These are phyloP conservation scores for Huntiella savannae DNA, from an alignment of 2,329 filamentous ascomycete genomes.

Conservation along the genomic window DNA sequence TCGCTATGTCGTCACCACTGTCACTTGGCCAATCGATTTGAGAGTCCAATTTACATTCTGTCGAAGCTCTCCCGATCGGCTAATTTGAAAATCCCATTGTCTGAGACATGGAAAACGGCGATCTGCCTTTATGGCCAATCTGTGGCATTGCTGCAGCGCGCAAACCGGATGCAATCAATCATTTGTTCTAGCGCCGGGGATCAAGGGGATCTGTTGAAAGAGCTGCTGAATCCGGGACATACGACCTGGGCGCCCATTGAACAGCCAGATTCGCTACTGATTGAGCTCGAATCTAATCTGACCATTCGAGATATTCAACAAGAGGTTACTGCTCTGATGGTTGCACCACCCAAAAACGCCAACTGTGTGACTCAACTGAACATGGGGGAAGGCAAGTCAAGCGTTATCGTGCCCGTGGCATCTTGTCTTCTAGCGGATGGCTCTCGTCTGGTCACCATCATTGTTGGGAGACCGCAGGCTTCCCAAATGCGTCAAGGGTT, in stretches of 20 bases:
- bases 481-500: conserved; percentile 42
- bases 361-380: conserved; percentile 47
- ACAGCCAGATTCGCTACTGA: conserved; percentile 39
- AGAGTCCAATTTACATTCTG: conserved; percentile 19
- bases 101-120: conserved; percentile 18
- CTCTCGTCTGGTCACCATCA: conserved; percentile 30
- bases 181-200: conserved; percentile 11
- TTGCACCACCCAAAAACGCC: conserved; percentile 17
- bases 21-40: background rate
- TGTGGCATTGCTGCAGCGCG: conserved; percentile 23
- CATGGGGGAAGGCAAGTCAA: conserved; percentile 55
- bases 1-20: too few species aligned
- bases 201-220: conserved; percentile 12
- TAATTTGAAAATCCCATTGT: conserved; percentile 10
- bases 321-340: conserved; percentile 39
- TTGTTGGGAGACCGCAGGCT: conserved; percentile 42
- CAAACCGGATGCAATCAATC: conserved; percentile 23
- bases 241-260: conserved; percentile 31
- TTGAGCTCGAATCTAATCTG: conserved; percentile 45
- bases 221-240: conserved; percentile 32
- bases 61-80: conserved; percentile 16
- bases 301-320: conserved; percentile 41
- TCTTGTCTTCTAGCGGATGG: conserved; percentile 33
- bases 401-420: conserved; percentile 48
- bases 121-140: conserved; percentile 23